phyloP scores from a whole-genome alignment of 208 protist species.

The Eutreptiella sp. region DNA sequence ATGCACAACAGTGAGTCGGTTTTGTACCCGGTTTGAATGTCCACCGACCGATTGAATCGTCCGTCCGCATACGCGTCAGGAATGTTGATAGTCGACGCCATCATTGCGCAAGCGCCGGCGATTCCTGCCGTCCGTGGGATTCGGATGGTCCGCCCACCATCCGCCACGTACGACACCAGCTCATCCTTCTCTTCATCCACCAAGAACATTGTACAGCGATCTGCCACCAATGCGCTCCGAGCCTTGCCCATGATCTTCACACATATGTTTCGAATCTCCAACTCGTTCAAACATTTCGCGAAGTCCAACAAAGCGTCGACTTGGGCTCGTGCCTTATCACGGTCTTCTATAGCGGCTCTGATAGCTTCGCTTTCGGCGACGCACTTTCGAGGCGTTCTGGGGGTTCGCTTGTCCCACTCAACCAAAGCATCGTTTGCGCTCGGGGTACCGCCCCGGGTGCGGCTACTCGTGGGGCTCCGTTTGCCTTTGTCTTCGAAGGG shows the following conservation, averaged over 20 bases:
- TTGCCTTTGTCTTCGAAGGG: too few relatives aligned
- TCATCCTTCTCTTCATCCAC: slow-evolving; percentile 21
- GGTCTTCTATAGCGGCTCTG: too few relatives aligned
- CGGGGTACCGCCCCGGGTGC: too few relatives aligned
- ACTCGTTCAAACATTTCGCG: not conserved
- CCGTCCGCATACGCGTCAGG: slow-evolving; percentile 24
- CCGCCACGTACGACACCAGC: slow-evolving; percentile 28
- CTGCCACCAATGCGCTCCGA: not conserved
- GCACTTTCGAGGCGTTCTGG: too few relatives aligned
- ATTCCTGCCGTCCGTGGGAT: slow-evolving; percentile 21
- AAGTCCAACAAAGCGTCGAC: slow-evolving; percentile 17
- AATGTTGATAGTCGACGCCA: slow-evolving; percentile 19
- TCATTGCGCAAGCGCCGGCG: slow-evolving; percentile 3
- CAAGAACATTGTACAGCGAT: slow-evolving; percentile 13
- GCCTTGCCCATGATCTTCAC: slow-evolving; percentile 11
- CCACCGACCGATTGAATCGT: slow-evolving; percentile 14
- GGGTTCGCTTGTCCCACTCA: too few relatives aligned
- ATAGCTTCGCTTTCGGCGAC: too few relatives aligned
- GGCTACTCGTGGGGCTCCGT: too few relatives aligned
- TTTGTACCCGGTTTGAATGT: slow-evolving; percentile 28
- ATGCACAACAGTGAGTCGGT: slow-evolving; percentile 27
- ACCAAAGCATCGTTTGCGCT: too few relatives aligned
- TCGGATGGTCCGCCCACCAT: slow-evolving; percentile 25
- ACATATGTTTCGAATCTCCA: slow-evolving; percentile 4
- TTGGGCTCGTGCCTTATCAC: not conserved